Base-by-base conservation (phyloP, 202 grass and related monocot species). In the Hordeum pubiflorum region DNA sequence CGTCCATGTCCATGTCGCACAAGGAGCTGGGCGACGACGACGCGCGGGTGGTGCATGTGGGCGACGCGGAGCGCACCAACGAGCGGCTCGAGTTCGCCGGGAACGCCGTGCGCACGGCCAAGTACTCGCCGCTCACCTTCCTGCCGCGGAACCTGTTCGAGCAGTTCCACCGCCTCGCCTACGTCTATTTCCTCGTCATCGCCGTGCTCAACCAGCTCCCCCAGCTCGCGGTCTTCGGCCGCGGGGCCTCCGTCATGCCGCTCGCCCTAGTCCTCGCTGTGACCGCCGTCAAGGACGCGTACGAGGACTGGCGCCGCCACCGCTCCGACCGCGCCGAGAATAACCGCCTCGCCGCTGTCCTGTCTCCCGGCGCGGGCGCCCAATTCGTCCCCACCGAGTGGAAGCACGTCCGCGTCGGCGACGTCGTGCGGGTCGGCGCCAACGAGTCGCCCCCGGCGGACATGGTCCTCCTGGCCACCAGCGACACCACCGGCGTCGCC, bases 251-350 rank as follows among this genome's bases (percentile, higher is more conserved):
- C 75, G 76, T 99, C 46, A 86, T 99, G 77, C 96, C 92, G 46
- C 90, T 99, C 38, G 90, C 86, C 56, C 81, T 94, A 60, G 94
- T 97, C 22, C 87, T 97, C 74, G 21, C 58, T 38, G 89, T 97
- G 62, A 97, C 94, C 60, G 94, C 94, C 43, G 86, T 97, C 31
- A 97, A 97, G 86, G 94, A 97, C 86, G 94, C 91, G 17, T 97
- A 97, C 78, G 94, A 97, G 83, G 94, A 97, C 90, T 97, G 83
- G 87, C 81, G 89, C 0, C 85, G 94, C 18, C 94, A 97, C 79
- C 83, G 87, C 8, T 89, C 94, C 18, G 94, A 97, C 87, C 83
- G 75, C 50, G 44, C 80, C 13, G 94, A 97, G 94, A 97, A 97
- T 76, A 82, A 61, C 18, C 80, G 91, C 29, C 43, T 83, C 31